These are phyloP conservation scores for Yamadazyma conglobata DNA, from an alignment of 1,139 yeast genomes.

Conservation along the genomic window DNA sequence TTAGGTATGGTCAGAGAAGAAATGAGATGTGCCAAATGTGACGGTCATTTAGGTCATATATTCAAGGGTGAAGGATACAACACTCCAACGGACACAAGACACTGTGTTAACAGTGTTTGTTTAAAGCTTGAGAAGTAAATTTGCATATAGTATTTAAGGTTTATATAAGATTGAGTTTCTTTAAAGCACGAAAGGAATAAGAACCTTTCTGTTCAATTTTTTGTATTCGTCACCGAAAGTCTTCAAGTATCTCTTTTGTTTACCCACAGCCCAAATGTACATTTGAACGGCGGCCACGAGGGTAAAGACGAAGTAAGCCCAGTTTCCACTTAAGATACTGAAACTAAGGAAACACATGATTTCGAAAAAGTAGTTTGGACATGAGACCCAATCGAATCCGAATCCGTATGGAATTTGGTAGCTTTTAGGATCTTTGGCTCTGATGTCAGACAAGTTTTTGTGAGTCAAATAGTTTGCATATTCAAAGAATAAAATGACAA, in stretches of 20 bases:
- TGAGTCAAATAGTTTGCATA: conserved; percentile 72
- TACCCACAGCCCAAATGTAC: conserved; percentile 76
- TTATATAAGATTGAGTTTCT: neutral
- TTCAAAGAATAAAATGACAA: conserved; percentile 46
- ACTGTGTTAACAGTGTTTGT: conserved; percentile 87
- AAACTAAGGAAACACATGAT: conserved; percentile 67
- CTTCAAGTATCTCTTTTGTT: conserved; percentile 61
- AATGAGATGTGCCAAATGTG: conserved; percentile 85
- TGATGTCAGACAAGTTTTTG: conserved; percentile 51
- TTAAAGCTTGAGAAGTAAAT: conserved; percentile 52
- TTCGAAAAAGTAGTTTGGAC: conserved; percentile 93
- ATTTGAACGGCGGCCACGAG: conserved; percentile 72
- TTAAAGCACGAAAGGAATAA: conserved; percentile 44
- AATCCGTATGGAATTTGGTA: conserved; percentile 45
- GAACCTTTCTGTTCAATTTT: conserved; percentile 59
- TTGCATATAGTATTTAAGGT: no score
- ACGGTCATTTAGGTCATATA: conserved; percentile 92
- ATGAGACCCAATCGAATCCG: conserved; percentile 45
- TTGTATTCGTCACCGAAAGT: conserved; percentile 78
- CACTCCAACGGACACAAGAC: conserved; percentile 89
- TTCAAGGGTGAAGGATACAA: conserved; percentile 92
- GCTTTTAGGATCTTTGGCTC: conserved; percentile 39
- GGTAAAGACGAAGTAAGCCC: conserved; percentile 71
- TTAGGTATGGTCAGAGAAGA: conserved; percentile 83
- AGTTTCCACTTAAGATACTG: conserved; percentile 69